Base-by-base conservation (phyloP, 2,329 filamentous ascomycete species). In the Sclerotinia nivalis region DNA sequence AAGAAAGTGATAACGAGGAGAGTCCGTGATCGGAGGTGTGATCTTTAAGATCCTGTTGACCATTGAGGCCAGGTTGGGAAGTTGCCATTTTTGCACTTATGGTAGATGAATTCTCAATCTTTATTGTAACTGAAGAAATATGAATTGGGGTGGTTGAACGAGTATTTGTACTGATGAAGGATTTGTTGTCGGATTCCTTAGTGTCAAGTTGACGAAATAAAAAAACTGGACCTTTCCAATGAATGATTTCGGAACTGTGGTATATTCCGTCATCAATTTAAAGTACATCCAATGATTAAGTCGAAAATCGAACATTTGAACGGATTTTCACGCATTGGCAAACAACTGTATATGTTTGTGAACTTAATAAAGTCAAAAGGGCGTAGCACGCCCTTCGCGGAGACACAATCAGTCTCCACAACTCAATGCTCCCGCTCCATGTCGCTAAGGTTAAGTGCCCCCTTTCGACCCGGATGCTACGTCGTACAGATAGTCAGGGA, bases 1-100 rank as follows among this genome's bases (percentile, higher is more conserved):
- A 93, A 10, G 92, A 86, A 62, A 91, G 82, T 6, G 88, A 84
- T 64, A 87, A 80, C 10, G 72, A 62, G 12, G 73, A 67, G 20
- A 77, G 71, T 31, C 70, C 66, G 52, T 56, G 54, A 49, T 69
- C 43, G 55, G 71, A 49, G 22, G 25, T 59, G 45, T 73, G 71
- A 66, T 73, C 69, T 58, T 73, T 62, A 4, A 59, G 56, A 58
- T 71, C 71, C 37, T 75, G 69, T 22, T 71, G 49, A 45, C 68
- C 71, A 55, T 74, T 72, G 8, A 71, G 31, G 31, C 65, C 69
- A 37, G 71, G 61, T 59, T 69, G 55, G 9, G 64, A n/a, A 9
- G 70, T 71, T 62, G 73, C 64, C 74, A 75, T 76, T 28, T 25
- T 40, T 20, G 28, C 37, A 73, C 75, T 31, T 52, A 7, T 20